Base-by-base conservation (phyloP, 2,329 filamentous ascomycete genomes). In the Davidsoniella eucalypti region DNA sequence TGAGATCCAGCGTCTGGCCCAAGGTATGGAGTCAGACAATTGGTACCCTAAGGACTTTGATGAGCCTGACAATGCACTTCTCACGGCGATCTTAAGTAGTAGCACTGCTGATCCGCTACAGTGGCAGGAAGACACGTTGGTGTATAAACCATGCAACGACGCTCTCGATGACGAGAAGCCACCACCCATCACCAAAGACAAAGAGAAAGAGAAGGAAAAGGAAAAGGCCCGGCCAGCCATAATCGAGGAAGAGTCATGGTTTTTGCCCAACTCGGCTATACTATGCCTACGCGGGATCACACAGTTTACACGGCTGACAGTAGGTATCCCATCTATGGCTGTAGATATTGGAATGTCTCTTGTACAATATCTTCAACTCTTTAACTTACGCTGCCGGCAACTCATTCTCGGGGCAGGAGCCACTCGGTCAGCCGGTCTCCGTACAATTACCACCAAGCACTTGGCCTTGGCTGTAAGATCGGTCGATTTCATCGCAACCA, bases 401-500 rank as follows among this genome's bases (percentile, higher is more conserved):
- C 75, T 98, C 52, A 95, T 98, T 56, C 78, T 98, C 5, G 92
- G 92, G 1, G 92, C 92, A 1, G 92, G 92, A 4, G 92, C 92
- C 3, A 95, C 86, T 4, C 74, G 79, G 36, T 87, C 84, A 21
- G 92, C 88, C 1, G 90, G 90, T 0, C 70, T 98, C 17, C 94
- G 87, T 63, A 95, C 95, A 60, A 98, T 98, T 62, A 94, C 86
- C 0, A 94, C 92, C 0, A 92, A 92, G 58, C 90, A 98, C 65
- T 75, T 98, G 1, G 88, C 92, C 0, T 77, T 96, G 16, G 88
- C 92, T 2, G 88, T 84, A 0, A 90, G 95, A 63, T 84, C 88
- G 0, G 67, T 96, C 17, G 82, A 83, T 42, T 95, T 98, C 62
- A 79, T 94, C 43, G 84, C 88, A 21, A 80, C 86, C 0, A 70